Percentiles rank a stretch among this genome's conserved stretches.
Evolutionary conservation across 768 basidiomycete genomes (phyloP).

Genomic region (Tubosaeta brunneosetosa): DNA sequence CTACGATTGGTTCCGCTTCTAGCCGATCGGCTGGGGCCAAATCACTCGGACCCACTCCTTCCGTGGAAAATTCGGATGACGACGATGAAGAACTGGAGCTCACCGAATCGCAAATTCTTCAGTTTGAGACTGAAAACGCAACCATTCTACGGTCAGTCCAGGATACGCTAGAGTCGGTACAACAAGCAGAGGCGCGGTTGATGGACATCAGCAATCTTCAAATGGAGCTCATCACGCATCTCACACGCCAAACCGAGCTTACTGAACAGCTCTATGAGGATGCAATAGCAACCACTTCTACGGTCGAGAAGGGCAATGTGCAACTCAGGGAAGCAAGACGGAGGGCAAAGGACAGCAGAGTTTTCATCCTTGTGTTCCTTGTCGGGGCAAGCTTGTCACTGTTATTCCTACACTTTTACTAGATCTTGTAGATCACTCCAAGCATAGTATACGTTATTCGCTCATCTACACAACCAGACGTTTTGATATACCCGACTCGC

Average conservation of each 20-base stretch:
- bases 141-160: conserved; percentile 80
- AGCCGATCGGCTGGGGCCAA: conserved; percentile 26
- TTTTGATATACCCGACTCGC: neutral
- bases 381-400: conserved; percentile 88
- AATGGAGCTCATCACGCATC: conserved; percentile 83
- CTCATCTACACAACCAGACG: conserved; percentile 1
- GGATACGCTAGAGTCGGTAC: conserved; percentile 81
- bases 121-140: conserved; percentile 91
- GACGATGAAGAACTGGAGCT: conserved; percentile 81
- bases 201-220: conserved; percentile 93
- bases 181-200: conserved; percentile 86
- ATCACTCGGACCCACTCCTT: conserved; percentile 30
- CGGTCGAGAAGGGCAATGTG: conserved; percentile 83
- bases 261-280: conserved; percentile 95
- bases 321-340: conserved; percentile 88
- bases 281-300: conserved; percentile 80
- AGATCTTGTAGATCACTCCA: conserved; percentile 16
- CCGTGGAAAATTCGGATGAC: conserved; percentile 45
- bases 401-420: conserved; percentile 92
- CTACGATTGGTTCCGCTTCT: conserved; percentile 51
- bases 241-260: conserved; percentile 85
- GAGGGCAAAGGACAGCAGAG: conserved; percentile 78
- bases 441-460: conserved; percentile 4
- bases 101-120: conserved; percentile 82
- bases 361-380: conserved; percentile 89